Conservation (phyloP, 2,329 filamentous ascomycete genomes). For the Cladosporium austrohemisphaericum region DNA sequence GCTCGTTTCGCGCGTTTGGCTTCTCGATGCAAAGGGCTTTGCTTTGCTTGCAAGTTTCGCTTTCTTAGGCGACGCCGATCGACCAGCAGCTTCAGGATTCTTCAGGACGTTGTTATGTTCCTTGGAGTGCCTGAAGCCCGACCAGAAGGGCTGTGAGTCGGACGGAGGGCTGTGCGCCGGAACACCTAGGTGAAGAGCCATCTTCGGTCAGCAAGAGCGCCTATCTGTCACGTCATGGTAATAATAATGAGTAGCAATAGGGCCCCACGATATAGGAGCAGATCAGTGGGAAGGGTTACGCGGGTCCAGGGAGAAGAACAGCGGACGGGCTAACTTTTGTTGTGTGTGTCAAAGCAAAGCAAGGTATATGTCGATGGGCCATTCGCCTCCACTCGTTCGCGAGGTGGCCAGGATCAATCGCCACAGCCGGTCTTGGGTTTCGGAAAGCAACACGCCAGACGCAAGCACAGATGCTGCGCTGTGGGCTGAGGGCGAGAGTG, state of each 20-base stretch:
- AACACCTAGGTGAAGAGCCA: conserved; percentile 22
- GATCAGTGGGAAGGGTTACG: conserved; percentile 7
- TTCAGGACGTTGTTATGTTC: background rate
- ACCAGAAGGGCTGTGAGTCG: conserved; percentile 9
- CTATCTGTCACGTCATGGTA: conserved; percentile 14
- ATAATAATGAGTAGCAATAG: conserved; percentile 14
- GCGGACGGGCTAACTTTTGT: conserved; percentile 16
- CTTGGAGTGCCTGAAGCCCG: conserved; percentile 5
- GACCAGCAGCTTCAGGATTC: conserved; percentile 12
- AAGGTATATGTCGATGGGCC: conserved; percentile 9
- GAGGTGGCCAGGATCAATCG: conserved; percentile 6
- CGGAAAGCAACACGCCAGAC: conserved; percentile 12
- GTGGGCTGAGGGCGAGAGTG: conserved; percentile 7
- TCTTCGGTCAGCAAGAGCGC: conserved; percentile 18
- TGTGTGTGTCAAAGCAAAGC: conserved; percentile 4
- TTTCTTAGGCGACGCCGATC: conserved; percentile 6
- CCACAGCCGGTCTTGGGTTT: conserved; percentile 14
- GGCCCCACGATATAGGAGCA: conserved; percentile 10
- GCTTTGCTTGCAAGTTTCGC: conserved; percentile 19
- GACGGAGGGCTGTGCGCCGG: conserved; percentile 6
- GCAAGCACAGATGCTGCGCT: conserved; percentile 10
- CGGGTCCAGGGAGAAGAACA: conserved; percentile 4
- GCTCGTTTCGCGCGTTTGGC: conserved; percentile 14
- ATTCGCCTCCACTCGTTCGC: conserved; percentile 7
- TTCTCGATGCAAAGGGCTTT: conserved; percentile 16